Evolutionary conservation across 148 eudicot species (phyloP), one percentile per base, ranked within the genome.

Genomic region (Beta vulgaris): DNA sequence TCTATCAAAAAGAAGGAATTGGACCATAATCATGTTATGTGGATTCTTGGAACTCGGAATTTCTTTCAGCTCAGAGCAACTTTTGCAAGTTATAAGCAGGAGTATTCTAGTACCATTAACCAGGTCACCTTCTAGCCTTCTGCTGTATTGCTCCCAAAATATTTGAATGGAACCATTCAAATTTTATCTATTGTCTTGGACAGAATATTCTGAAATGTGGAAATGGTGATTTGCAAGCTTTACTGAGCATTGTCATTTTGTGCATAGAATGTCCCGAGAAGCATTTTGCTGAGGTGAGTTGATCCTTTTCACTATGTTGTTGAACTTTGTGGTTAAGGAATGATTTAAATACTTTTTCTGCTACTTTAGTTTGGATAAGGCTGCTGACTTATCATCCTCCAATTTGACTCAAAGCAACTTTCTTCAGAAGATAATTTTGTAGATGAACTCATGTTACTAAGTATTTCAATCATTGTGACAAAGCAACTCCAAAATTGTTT

Each of bases 221-320:
- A 37, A 79, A 74, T 36, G 87, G 79, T 40, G 73, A 84, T 65
- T 59, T 87, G 74, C 85, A 83, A 78, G 77, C 85, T 37, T 48
- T 90, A 19, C 76, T 88, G 80, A 84, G 59, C 70, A 84, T 85
- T 0, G 87, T 70, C 35, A 40, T 90, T 70, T 76, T 78, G 82
- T 92, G 97, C 90, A 85, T 92, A 31, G 85, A 81, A 25, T 61
- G 87, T 77, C 97, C 97, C 31, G 92, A 88, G 77, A 92, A 86
- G 72, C 93, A 92, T 83, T 92, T 87, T 48, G 93, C 96, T 28
- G 88, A 92, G 97, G 97, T 91, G 34, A 81, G 29, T 37, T 31
- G 39, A 34, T 48, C 10, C 57, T 65, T 3, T 18, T 69, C 18
- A 23, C 36, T 54, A 19, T 49, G 34, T 39, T 75, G 21, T 57